Percentiles rank a stretch among this genome's conserved stretches.
phyloP scores from a whole-genome alignment of 805 yeast genomes.

The Alloascoidea hylecoeti region DNA sequence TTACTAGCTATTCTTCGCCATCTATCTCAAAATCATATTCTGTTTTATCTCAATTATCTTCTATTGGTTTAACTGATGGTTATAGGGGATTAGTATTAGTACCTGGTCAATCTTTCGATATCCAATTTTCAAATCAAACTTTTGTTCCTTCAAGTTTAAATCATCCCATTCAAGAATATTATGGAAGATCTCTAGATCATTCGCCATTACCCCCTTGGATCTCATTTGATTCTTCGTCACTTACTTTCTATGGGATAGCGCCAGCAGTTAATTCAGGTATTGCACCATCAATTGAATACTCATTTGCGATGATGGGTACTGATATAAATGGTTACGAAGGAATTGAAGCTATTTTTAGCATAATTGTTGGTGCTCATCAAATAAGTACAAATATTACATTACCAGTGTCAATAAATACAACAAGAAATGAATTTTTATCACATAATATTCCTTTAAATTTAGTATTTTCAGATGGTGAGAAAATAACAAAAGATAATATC shows the following conservation, averaged over 20 bases:
- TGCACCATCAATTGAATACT: conserved; percentile 73
- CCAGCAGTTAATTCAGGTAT: conserved; percentile 76
- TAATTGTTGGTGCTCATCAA: conserved; percentile 81
- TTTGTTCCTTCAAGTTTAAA: conserved; percentile 33
- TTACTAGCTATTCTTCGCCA: conserved; percentile 45
- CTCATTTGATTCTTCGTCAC: conserved; percentile 40
- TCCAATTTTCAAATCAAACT: conserved; percentile 47
- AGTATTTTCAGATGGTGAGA: conserved; percentile 48
- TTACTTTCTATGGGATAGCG: conserved; percentile 75
- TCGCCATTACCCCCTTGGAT: conserved; percentile 91
- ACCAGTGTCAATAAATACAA: conserved; percentile 48
- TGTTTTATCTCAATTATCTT: conserved; percentile 39
- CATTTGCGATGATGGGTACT: conserved; percentile 63
- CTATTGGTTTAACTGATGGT: conserved; percentile 69
- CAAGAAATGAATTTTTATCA: conserved; percentile 39
- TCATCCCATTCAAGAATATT: conserved; percentile 22
- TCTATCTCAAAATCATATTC: conserved; percentile 23
- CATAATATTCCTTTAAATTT: conserved; percentile 47
- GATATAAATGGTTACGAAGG: conserved; percentile 67
- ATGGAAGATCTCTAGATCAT: conserved; percentile 71
- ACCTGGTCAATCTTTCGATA: conserved; percentile 54
- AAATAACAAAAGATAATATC: conserved; percentile 35
- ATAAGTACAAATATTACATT: conserved; percentile 52
- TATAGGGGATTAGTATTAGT: conserved; percentile 53
- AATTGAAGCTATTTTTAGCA: conserved; percentile 50